Evolutionary conservation across 2,329 filamentous ascomycete genomes (phyloP).

Genomic region (Lasiodiplodia citricola): DNA sequence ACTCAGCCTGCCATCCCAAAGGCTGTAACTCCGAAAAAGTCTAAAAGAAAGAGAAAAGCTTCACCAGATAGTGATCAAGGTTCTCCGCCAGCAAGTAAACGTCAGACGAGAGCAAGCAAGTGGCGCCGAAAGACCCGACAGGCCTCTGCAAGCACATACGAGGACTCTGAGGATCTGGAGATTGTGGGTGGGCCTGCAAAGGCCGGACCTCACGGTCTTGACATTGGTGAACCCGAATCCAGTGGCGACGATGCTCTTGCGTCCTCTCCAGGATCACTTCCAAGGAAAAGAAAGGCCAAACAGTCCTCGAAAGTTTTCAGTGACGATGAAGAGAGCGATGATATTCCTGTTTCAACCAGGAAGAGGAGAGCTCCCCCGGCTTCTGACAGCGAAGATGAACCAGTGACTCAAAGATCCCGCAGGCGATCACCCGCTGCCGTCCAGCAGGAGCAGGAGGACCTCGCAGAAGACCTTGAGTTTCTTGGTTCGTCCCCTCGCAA

Average conservation of each 20-base stretch:
- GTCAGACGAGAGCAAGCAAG: not conserved
- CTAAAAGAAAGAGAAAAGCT: not conserved
- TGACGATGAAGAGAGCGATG: constrained; percentile 28
- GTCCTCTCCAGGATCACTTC: constrained; percentile 21
- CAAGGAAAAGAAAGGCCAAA: not conserved
- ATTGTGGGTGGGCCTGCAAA: not conserved
- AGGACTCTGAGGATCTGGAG: constrained; percentile 3
- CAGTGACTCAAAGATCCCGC: constrained; percentile 23
- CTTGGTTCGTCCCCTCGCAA: constrained; percentile 42
- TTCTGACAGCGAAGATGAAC: constrained; percentile 33
- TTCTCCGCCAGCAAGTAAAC: not conserved
- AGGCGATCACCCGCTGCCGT: not conserved
- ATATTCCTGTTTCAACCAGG: not conserved
- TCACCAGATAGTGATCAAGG: not conserved
- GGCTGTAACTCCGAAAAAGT: not conserved
- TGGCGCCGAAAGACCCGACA: not conserved
- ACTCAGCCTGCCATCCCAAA: not conserved
- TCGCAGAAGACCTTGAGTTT: constrained; percentile 54
- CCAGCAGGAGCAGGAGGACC: constrained; percentile 46
- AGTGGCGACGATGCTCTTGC: constrained; percentile 28
- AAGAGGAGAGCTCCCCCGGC: constrained; percentile 29
- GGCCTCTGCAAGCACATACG: not conserved
- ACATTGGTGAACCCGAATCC: constrained; percentile 22
- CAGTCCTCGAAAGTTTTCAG: not conserved
- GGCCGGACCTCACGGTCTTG: not conserved